Conservation (phyloP, 495 filamentous ascomycete species). For the Elaphomyces granulatus region DNA sequence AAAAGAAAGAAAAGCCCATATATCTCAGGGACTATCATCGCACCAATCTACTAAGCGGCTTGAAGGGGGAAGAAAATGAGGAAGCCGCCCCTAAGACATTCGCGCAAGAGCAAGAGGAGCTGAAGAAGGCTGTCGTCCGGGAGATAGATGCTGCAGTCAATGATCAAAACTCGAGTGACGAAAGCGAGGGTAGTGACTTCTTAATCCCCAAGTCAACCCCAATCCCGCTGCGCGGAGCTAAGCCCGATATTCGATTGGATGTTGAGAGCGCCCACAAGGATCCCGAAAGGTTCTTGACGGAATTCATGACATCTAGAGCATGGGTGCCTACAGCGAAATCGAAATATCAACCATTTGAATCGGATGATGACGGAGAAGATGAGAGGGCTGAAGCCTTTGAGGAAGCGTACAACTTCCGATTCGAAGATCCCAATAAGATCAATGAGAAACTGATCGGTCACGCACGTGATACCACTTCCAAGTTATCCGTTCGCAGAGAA, state of each 20-base stretch:
- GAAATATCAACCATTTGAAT: conserved; percentile 64
- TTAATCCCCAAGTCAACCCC: conserved; percentile 40
- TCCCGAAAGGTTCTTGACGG: conserved; percentile 76
- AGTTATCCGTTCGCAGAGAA: conserved; percentile 70
- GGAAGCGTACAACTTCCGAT: conserved; percentile 89
- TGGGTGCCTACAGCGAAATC: conserved; percentile 56
- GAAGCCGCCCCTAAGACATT: conserved; percentile 50
- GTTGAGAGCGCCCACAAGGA: conserved; percentile 71
- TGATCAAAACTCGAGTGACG: conserved; percentile 20
- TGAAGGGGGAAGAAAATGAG: conserved; percentile 39
- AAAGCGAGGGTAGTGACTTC: conserved; percentile 58
- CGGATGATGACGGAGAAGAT: conserved; percentile 80
- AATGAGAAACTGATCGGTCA: conserved; percentile 79
- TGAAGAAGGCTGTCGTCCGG: conserved; percentile 60
- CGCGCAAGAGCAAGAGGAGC: conserved; percentile 66
- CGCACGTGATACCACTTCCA: conserved; percentile 66
- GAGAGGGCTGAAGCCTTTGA: conserved; percentile 74
- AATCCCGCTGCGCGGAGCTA: conserved; percentile 24
- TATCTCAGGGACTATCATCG: conserved; percentile 82
- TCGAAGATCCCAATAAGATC: conserved; percentile 73
- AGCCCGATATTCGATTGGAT: conserved; percentile 41
- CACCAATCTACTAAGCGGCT: conserved; percentile 58
- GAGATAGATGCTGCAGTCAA: conserved; percentile 58
- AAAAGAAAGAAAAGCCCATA: conserved; percentile 69
- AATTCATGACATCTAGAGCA: conserved; percentile 77